Percentiles rank a stretch among this genome's conserved stretches.
phyloP scores from a whole-genome alignment of 2,329 filamentous ascomycete species.

The Fonsecaea pugnacius region DNA sequence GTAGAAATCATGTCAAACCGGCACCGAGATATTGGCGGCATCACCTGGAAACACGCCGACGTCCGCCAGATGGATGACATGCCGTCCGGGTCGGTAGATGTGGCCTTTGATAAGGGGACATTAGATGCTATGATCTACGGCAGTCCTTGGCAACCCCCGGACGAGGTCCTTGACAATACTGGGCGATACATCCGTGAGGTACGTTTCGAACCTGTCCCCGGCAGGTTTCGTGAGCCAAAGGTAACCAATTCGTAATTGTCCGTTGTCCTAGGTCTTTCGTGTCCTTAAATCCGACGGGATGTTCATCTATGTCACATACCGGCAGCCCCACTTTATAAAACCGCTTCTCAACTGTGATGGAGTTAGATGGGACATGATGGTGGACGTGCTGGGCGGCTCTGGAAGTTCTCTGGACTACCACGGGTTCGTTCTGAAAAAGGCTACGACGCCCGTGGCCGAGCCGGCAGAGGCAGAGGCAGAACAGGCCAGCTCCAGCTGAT shows the following conservation, averaged over 20 bases:
- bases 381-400: conserved; percentile 49
- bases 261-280: conserved; percentile 50
- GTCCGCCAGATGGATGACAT: conserved; percentile 56
- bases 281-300: conserved; percentile 54
- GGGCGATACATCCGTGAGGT: conserved; percentile 58
- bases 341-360: conserved; percentile 52
- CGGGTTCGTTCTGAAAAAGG: conserved; percentile 43
- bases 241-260: too few relatives aligned
- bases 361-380: conserved; percentile 50
- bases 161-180: conserved; percentile 55
- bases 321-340: conserved; percentile 60
- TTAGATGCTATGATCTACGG: conserved; percentile 62
- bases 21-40: conserved; percentile 46
- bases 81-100: conserved; percentile 51
- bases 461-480: too few relatives aligned
- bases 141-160: conserved; percentile 58
- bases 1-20: conserved; percentile 58
- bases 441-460: too few relatives aligned
- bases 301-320: conserved; percentile 60
- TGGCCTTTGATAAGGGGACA: conserved; percentile 64
- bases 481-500: too few relatives aligned
- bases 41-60: conserved; percentile 59
- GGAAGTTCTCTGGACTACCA: conserved; percentile 56
- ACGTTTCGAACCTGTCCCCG: conserved; percentile 19
- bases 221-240: too few relatives aligned